Evolutionary conservation across 2,329 filamentous ascomycete genomes (phyloP).

Genomic region (Rutstroemia sp.): DNA sequence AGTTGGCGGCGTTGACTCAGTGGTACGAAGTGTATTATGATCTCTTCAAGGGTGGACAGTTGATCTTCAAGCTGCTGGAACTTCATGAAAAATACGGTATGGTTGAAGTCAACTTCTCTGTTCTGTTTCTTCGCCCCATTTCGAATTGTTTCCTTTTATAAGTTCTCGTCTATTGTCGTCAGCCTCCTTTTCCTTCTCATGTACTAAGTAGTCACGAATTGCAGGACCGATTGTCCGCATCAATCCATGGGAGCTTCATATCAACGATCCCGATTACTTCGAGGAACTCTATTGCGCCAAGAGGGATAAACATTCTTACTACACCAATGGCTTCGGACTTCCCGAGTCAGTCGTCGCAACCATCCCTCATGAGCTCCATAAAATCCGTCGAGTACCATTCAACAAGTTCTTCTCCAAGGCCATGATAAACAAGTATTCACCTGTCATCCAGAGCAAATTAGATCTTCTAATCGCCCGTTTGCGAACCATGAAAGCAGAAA

Average conservation of each 20-base stretch:
- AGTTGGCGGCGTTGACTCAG: conserved; percentile 26
- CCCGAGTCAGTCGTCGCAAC: too few relatives aligned
- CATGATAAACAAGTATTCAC: too few relatives aligned
- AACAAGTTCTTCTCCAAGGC: too few relatives aligned
- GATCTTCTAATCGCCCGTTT: too few relatives aligned
- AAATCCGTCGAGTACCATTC: too few relatives aligned
- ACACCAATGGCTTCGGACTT: too few relatives aligned
- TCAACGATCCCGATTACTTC: not conserved
- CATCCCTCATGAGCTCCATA: too few relatives aligned
- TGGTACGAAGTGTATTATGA: conserved; percentile 20
- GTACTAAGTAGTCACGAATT: not conserved
- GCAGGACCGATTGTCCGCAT: not conserved
- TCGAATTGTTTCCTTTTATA: too few relatives aligned
- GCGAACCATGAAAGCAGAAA: too few relatives aligned
- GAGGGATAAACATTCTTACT: not conserved
- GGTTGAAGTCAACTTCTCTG: not conserved
- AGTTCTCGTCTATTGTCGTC: not conserved
- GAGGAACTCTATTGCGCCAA: not conserved
- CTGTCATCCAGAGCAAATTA: too few relatives aligned
- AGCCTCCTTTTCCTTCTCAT: not conserved
- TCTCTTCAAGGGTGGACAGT: not conserved
- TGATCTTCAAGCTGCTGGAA: not conserved
- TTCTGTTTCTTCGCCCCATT: too few relatives aligned
- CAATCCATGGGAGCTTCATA: not conserved
- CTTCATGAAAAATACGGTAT: not conserved